Conservation (phyloP, 2,329 filamentous ascomycete genomes). For the Penicillium hesseltinei region DNA sequence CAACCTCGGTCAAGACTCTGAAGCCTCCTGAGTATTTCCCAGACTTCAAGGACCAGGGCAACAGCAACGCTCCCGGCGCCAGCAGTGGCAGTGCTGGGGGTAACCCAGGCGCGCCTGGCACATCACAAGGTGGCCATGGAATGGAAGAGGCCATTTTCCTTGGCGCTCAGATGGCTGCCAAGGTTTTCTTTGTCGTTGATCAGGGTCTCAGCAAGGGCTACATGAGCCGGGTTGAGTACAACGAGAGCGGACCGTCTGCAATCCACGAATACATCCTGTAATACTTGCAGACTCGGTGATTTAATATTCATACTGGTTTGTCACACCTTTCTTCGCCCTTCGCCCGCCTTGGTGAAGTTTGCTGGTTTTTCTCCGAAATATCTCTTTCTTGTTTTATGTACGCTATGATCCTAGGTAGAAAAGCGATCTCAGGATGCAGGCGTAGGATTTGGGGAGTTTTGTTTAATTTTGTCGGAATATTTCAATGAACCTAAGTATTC, state of each 20-base stretch:
- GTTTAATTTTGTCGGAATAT: conserved; percentile 6
- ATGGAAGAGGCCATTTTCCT: conserved; percentile 83
- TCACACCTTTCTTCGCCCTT: background rate
- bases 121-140: conserved; percentile 40
- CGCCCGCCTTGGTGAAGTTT: conserved; percentile 9
- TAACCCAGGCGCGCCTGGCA: conserved; percentile 34
- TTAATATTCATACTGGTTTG: background rate
- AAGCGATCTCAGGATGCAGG: conserved; percentile 25
- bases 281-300: conserved; percentile 5
- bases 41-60: conserved; percentile 77
- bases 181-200: conserved; percentile 68
- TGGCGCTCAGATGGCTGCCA: conserved; percentile 81
- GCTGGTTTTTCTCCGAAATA: conserved; percentile 4
- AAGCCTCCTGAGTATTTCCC: conserved; percentile 79
- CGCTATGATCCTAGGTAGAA: conserved; percentile 22
- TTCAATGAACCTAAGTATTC: background rate
- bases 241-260: conserved; percentile 62
- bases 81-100: conserved; percentile 35
- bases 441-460: conserved; percentile 28
- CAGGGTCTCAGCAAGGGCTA: conserved; percentile 66
- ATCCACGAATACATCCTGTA: conserved; percentile 57
- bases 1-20: conserved; percentile 77
- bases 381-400: conserved; percentile 25
- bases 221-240: conserved; percentile 67
- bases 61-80: conserved; percentile 34